Conservation (phyloP, 1,284 basidiomycete species). For the Polyporus tsugae region DNA sequence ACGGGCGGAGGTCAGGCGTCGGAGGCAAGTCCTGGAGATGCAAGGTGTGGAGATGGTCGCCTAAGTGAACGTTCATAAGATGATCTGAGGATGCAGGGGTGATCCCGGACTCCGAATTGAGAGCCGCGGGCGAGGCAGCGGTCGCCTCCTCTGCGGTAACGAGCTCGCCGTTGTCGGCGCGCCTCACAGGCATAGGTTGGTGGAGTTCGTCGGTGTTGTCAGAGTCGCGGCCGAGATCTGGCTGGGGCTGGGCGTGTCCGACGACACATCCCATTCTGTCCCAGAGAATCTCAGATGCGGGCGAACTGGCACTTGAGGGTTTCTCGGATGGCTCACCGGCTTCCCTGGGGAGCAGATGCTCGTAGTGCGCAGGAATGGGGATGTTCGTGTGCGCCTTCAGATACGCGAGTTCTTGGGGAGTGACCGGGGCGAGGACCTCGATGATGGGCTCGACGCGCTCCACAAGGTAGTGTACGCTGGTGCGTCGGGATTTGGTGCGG, state of each 20-base stretch:
- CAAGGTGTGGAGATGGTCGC: background rate
- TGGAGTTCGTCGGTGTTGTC: background rate
- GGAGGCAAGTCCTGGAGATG: background rate
- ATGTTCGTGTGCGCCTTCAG: conserved; percentile 2
- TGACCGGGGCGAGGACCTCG: conserved; percentile 8
- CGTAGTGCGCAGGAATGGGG: background rate
- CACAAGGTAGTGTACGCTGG: conserved; percentile 14
- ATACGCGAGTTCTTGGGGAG: background rate
- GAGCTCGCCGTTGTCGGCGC: background rate
- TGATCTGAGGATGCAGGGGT: no score
- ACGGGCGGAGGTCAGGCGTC: conserved; percentile 19
- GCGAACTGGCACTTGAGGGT: background rate
- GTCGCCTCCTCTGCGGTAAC: background rate
- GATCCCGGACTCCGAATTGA: no score
- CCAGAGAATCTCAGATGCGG: background rate
- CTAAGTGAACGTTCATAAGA: background rate
- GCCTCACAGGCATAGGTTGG: background rate
- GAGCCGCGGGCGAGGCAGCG: background rate
- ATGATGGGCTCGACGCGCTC: conserved; percentile 12
- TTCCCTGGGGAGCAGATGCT: background rate
- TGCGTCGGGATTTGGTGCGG: background rate
- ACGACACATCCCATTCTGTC: background rate
- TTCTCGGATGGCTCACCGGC: background rate
- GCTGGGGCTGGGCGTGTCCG: background rate
- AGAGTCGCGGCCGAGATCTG: background rate